Evolutionary conservation across 2,329 filamentous ascomycete genomes (phyloP).

Genomic region (Colletotrichum sp.): DNA sequence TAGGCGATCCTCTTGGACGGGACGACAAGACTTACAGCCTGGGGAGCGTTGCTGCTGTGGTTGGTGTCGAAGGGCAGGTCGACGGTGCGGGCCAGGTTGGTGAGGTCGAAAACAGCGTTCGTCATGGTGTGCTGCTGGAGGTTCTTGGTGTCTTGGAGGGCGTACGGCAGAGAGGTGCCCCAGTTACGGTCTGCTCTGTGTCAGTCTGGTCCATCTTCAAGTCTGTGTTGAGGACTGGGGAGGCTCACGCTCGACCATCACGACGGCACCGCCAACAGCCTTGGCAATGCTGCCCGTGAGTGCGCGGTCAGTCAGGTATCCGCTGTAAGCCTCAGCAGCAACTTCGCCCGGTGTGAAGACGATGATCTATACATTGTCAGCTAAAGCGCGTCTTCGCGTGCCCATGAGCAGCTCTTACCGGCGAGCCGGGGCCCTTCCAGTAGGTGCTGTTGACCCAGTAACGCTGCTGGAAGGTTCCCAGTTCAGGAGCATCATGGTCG

Average conservation of each 20-base stretch:
- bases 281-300: slow-evolving; percentile 56
- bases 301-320: slow-evolving; percentile 54
- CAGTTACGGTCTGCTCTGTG: slow-evolving; percentile 56
- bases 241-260: slow-evolving; percentile 57
- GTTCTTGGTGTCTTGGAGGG: slow-evolving; percentile 53
- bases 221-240: background rate
- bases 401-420: slow-evolving; percentile 37
- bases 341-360: slow-evolving; percentile 59
- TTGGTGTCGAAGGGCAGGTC: slow-evolving; percentile 57
- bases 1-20: fast-evolving
- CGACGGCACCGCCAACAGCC: slow-evolving; percentile 55
- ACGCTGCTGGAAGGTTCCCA: slow-evolving; percentile 44
- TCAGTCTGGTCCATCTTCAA: background rate
- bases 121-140: slow-evolving; percentile 59
- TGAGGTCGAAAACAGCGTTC: slow-evolving; percentile 58
- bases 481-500: slow-evolving; percentile 60
- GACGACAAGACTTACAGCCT: slow-evolving; percentile 36
- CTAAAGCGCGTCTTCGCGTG: background rate
- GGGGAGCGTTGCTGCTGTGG: slow-evolving; percentile 50
- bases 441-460: slow-evolving; percentile 57
- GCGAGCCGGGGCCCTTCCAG: slow-evolving; percentile 60
- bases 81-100: slow-evolving; percentile 57
- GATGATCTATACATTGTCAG: slow-evolving; percentile 39
- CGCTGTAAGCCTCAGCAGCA: slow-evolving; percentile 48
- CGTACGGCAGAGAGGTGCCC: slow-evolving; percentile 59